Conservation (phyloP, 129 eudicot genomes). For the Pseudognaphalium luteoalbum region DNA sequence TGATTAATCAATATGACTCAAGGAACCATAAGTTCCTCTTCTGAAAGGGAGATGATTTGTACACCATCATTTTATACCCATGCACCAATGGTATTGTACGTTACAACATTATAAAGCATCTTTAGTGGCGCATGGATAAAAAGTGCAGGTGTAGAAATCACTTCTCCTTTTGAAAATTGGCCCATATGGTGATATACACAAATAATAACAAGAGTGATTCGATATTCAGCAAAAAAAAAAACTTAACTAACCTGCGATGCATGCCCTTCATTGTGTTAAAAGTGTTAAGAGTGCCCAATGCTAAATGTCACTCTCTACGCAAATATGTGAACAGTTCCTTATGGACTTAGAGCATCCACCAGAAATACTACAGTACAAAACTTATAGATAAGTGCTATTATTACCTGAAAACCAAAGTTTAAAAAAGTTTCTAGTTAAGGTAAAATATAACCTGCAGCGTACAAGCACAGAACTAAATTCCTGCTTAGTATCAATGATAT, state of each 20-base stretch:
- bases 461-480: slow-evolving; percentile 1
- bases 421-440: background rate
- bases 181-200: too few species aligned
- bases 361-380: slow-evolving; percentile 23
- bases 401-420: slow-evolving; percentile 38
- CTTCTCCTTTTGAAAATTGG: too few species aligned
- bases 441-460: background rate
- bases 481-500: background rate
- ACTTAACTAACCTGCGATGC: slow-evolving; percentile 72
- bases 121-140: too few species aligned
- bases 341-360: slow-evolving; percentile 28
- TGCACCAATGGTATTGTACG: too few species aligned
- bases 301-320: slow-evolving; percentile 40
- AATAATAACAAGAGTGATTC: slow-evolving; percentile 10
- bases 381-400: slow-evolving; percentile 14
- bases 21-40: background rate
- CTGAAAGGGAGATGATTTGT: background rate
- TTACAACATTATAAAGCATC: too few species aligned
- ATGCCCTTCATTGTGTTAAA: slow-evolving; percentile 55
- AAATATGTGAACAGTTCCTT: slow-evolving; percentile 33
- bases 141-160: too few species aligned
- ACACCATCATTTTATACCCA: too few species aligned
- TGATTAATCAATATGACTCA: slow-evolving; percentile 3
- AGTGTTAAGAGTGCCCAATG: slow-evolving; percentile 42
- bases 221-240: slow-evolving; percentile 4